These are phyloP conservation scores for Aspergillus carbonarius DNA, from an alignment of 2,329 filamentous ascomycete genomes.

Conservation along the genomic window DNA sequence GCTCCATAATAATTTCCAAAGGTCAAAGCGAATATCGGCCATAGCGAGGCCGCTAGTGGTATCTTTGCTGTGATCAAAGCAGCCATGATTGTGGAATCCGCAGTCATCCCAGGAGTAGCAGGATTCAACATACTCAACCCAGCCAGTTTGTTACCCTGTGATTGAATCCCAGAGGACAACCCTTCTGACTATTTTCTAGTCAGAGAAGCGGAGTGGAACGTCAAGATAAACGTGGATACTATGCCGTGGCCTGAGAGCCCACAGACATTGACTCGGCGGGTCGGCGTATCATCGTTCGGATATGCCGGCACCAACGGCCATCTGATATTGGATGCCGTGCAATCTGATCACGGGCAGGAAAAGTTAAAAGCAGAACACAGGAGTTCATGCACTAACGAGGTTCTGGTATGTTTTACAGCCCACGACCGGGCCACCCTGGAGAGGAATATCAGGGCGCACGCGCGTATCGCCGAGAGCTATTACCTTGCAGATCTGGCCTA, in stretches of 20 bases:
- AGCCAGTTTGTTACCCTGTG: slow-evolving; percentile 1
- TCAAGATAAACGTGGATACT: neutral
- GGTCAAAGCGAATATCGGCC: slow-evolving; percentile 31
- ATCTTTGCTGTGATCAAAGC: slow-evolving; percentile 29
- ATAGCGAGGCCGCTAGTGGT: slow-evolving; percentile 27
- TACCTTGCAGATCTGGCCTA: slow-evolving; percentile 16
- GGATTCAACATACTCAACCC: slow-evolving; percentile 31
- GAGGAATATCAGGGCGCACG: slow-evolving; percentile 7
- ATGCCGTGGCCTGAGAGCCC: neutral
- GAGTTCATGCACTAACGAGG: neutral
- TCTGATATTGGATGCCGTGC: neutral
- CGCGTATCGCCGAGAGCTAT: slow-evolving; percentile 7
- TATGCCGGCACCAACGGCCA: neutral
- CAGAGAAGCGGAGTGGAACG: neutral
- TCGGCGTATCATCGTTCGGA: neutral
- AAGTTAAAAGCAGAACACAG: neutral
- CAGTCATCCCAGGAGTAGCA: slow-evolving; percentile 25
- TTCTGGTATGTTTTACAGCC: neutral
- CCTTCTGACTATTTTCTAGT: neutral
- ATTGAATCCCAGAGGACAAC: too few relatives aligned
- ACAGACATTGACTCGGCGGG: neutral
- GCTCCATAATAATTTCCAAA: neutral
- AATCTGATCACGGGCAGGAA: neutral
- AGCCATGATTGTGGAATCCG: slow-evolving; percentile 23
- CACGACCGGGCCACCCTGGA: slow-evolving; percentile 7